These are phyloP conservation scores for Leishmania gerbilli DNA, from an alignment of 208 protist genomes.

Conservation along the genomic window DNA sequence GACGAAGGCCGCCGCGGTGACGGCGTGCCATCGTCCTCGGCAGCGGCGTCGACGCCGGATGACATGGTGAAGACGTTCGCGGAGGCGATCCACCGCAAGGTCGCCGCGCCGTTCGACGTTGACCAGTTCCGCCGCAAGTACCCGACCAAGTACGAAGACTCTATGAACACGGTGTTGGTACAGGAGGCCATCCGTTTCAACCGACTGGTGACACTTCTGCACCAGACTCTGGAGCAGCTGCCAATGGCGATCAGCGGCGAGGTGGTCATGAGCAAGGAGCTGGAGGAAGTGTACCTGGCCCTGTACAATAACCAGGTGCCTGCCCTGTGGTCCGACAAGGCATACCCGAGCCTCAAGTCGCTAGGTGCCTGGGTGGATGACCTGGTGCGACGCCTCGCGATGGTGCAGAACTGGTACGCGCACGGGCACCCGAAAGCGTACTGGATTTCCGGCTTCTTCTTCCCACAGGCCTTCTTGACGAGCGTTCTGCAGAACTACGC, in stretches of 20 bases:
- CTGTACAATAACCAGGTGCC: slow-evolving; percentile 97
- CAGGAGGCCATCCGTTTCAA: slow-evolving; percentile 98
- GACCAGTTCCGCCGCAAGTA: slow-evolving; percentile 88
- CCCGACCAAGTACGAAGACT: slow-evolving; percentile 96
- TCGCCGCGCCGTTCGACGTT: slow-evolving; percentile 87
- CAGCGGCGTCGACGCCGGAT: slow-evolving; percentile 56
- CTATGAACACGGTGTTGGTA: slow-evolving; percentile 98
- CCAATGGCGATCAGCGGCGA: slow-evolving; percentile 96
- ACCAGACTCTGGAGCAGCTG: slow-evolving; percentile 79
- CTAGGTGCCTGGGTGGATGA: slow-evolving; percentile 96
- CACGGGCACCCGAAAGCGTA: slow-evolving; percentile 92
- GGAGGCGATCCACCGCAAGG: slow-evolving; percentile 72
- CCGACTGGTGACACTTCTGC: slow-evolving; percentile 87
- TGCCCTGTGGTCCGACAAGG: slow-evolving; percentile 81
- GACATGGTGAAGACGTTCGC: slow-evolving; percentile 84
- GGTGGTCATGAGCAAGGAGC: slow-evolving; percentile 97
- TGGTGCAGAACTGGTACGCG: slow-evolving; percentile 95
- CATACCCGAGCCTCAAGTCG: slow-evolving; percentile 96
- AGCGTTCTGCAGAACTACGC: slow-evolving; percentile 96
- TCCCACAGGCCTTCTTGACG: slow-evolving; percentile 96
- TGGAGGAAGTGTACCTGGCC: slow-evolving; percentile 94
- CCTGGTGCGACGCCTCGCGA: slow-evolving; percentile 87
- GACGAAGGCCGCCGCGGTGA: slow-evolving; percentile 35
- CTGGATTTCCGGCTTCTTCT: slow-evolving; percentile 98
- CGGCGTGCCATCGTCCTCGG: slow-evolving; percentile 11